Conservation (phyloP, 2,329 filamentous ascomycete species). For the Juglanconis oblonga region DNA sequence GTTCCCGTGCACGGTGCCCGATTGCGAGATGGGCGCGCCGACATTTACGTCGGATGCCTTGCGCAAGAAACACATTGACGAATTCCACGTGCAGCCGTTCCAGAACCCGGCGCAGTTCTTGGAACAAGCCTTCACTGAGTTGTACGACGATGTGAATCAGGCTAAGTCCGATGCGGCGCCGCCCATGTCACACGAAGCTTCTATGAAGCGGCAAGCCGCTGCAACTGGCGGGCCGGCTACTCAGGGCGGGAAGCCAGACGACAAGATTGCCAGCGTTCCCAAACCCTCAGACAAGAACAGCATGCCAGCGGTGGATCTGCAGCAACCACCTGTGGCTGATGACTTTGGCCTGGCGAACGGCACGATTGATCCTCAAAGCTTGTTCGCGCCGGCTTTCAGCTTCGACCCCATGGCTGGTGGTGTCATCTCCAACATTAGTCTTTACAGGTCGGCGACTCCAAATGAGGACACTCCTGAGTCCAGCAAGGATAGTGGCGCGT, state of each 20-base stretch:
- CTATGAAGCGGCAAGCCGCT: slow-evolving; percentile 51
- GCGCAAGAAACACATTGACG: slow-evolving; percentile 50
- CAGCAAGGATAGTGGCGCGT: slow-evolving; percentile 56
- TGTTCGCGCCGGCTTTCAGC: slow-evolving; percentile 38
- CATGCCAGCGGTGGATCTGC: slow-evolving; percentile 25
- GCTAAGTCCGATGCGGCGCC: slow-evolving; percentile 36
- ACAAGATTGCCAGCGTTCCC: slow-evolving; percentile 26
- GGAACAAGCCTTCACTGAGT: slow-evolving; percentile 48
- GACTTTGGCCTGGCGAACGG: slow-evolving; percentile 38
- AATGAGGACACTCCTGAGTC: slow-evolving; percentile 62
- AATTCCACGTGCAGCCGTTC: slow-evolving; percentile 56
- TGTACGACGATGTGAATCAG: slow-evolving; percentile 48
- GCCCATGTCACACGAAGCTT: slow-evolving; percentile 49
- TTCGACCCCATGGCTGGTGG: slow-evolving; percentile 42
- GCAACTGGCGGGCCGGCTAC: slow-evolving; percentile 37
- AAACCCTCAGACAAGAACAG: slow-evolving; percentile 23
- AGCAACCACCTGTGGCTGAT: slow-evolving; percentile 8
- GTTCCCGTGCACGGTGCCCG: slow-evolving; percentile 50
- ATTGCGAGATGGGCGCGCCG: slow-evolving; percentile 49
- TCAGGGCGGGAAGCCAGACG: slow-evolving; percentile 24
- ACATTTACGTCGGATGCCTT: slow-evolving; percentile 55
- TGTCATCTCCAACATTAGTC: slow-evolving; percentile 49
- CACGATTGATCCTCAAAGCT: slow-evolving; percentile 52
- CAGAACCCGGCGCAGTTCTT: slow-evolving; percentile 54
- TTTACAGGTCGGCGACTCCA: slow-evolving; percentile 55